phyloP scores from a whole-genome alignment of 768 basidiomycete species.

The Lactifluus volemus region DNA sequence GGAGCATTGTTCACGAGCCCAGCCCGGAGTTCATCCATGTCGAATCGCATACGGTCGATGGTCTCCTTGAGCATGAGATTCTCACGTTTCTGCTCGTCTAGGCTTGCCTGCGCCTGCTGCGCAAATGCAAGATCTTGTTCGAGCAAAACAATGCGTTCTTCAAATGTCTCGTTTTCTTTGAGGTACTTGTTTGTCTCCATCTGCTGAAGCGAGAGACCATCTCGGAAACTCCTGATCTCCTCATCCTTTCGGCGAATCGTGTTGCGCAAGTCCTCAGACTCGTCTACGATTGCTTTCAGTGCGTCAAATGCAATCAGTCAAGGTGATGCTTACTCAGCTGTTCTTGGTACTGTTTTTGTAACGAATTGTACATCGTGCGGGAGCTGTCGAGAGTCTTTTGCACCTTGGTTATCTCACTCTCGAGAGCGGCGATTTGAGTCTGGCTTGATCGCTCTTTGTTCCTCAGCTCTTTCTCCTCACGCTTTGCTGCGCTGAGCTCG shows the following conservation, averaged over 20 bases:
- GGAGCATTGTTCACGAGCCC: constrained; percentile 31
- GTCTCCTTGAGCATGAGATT: constrained; percentile 91
- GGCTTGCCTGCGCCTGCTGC: constrained; percentile 58
- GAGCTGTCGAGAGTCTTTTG: constrained; percentile 68
- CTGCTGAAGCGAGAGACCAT: constrained; percentile 48
- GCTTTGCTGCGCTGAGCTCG: constrained; percentile 71
- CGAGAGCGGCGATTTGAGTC: constrained; percentile 58
- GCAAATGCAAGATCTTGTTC: constrained; percentile 64
- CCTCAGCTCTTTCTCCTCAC: constrained; percentile 89
- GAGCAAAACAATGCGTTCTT: constrained; percentile 60
- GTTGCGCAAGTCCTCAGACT: constrained; percentile 72
- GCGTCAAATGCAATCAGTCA: background rate
- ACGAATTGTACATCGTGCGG: constrained; percentile 58
- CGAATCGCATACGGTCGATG: constrained; percentile 88
- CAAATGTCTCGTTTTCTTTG: constrained; percentile 61
- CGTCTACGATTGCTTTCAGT: constrained; percentile 34
- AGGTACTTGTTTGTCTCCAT: constrained; percentile 59
- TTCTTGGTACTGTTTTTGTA: constrained; percentile 85
- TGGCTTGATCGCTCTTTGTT: constrained; percentile 72
- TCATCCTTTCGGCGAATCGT: constrained; percentile 69
- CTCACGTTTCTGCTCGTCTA: constrained; percentile 93
- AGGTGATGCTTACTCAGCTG: constrained; percentile 60
- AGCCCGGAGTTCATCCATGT: constrained; percentile 84
- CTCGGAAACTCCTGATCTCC: constrained; percentile 55
- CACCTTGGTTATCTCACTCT: constrained; percentile 71